Conservation (phyloP, 805 yeast species). For the Wickerhamomyces xylosicus region DNA sequence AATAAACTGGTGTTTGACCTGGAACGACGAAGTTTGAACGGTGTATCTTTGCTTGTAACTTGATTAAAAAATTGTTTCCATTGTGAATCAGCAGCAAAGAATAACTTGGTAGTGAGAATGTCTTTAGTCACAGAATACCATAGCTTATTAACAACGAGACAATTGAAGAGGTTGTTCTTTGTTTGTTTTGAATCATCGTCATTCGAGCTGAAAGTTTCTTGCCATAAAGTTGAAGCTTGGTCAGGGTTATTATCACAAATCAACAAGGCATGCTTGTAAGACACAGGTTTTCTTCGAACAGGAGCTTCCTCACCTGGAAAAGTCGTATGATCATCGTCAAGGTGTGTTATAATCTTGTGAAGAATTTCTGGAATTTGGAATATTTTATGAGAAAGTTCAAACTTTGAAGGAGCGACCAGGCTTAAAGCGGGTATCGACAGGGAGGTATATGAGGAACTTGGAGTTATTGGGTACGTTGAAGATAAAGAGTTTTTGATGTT, state of each 20-base stretch:
- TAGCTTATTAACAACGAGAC: slow-evolving; percentile 57
- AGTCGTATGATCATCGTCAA: slow-evolving; percentile 39
- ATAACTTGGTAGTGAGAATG: slow-evolving; percentile 43
- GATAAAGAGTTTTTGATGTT: too few relatives aligned
- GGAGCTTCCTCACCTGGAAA: slow-evolving; percentile 58
- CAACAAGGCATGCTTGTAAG: slow-evolving; percentile 56
- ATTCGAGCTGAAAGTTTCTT: slow-evolving; percentile 11
- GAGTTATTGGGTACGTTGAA: background rate
- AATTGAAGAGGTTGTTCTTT: slow-evolving; percentile 36
- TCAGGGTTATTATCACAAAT: slow-evolving; percentile 43
- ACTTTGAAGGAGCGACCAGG: too few relatives aligned
- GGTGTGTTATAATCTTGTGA: slow-evolving; percentile 43
- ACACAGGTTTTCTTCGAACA: slow-evolving; percentile 56
- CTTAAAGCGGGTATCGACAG: too few relatives aligned
- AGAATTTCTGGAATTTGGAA: slow-evolving; percentile 74
- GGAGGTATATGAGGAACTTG: background rate
- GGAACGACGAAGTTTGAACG: slow-evolving; percentile 7
- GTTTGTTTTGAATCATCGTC: slow-evolving; percentile 7
- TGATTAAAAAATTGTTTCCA: slow-evolving; percentile 29
- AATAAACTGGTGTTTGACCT: slow-evolving; percentile 32
- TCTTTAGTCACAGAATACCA: slow-evolving; percentile 52
- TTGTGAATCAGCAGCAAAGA: slow-evolving; percentile 38
- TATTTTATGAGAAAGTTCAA: slow-evolving; percentile 26
- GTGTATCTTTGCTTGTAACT: slow-evolving; percentile 5
- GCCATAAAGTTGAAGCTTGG: slow-evolving; percentile 37